Evolutionary conservation across 2,329 filamentous ascomycete species (phyloP).

Genomic region (Aspergillus phoenicis): DNA sequence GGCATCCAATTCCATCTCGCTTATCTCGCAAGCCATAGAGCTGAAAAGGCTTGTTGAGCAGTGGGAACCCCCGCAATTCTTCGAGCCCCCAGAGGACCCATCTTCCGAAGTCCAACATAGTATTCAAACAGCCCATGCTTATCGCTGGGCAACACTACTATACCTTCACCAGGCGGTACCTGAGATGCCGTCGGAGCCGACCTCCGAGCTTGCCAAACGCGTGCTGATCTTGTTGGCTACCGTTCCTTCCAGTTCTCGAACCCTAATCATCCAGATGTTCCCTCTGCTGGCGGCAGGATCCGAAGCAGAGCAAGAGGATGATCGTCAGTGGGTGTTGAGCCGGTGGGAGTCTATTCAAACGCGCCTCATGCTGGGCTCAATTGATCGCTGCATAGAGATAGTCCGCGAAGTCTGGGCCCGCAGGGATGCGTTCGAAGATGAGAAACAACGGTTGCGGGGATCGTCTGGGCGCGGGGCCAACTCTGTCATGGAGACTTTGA

Average conservation of each 20-base stretch:
- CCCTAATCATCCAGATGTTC: slow-evolving; percentile 70
- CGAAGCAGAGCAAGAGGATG: slow-evolving; percentile 61
- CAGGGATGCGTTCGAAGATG: slow-evolving; percentile 56
- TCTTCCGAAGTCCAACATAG: slow-evolving; percentile 64
- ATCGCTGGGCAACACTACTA: slow-evolving; percentile 66
- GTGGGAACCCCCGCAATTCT: slow-evolving; percentile 62
- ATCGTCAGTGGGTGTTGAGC: slow-evolving; percentile 64
- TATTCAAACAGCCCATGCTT: slow-evolving; percentile 68
- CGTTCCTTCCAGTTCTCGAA: slow-evolving; percentile 63
- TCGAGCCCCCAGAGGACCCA: slow-evolving; percentile 65
- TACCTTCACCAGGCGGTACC: slow-evolving; percentile 70
- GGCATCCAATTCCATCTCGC: slow-evolving; percentile 59
- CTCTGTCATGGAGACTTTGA: slow-evolving; percentile 22
- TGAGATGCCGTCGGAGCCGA: slow-evolving; percentile 63
- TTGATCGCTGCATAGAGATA: slow-evolving; percentile 67
- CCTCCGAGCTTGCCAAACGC: slow-evolving; percentile 62
- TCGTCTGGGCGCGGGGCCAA: slow-evolving; percentile 22
- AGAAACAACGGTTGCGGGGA: slow-evolving; percentile 41
- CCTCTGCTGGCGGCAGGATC: slow-evolving; percentile 69
- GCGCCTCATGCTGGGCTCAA: slow-evolving; percentile 67
- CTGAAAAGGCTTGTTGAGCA: slow-evolving; percentile 62
- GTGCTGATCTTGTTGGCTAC: slow-evolving; percentile 64
- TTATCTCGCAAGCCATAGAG: slow-evolving; percentile 64
- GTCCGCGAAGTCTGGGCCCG: slow-evolving; percentile 68
- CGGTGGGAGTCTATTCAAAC: slow-evolving; percentile 64